phyloP scores from a whole-genome alignment of 441 rosid genomes.

The Populus hybrid region DNA sequence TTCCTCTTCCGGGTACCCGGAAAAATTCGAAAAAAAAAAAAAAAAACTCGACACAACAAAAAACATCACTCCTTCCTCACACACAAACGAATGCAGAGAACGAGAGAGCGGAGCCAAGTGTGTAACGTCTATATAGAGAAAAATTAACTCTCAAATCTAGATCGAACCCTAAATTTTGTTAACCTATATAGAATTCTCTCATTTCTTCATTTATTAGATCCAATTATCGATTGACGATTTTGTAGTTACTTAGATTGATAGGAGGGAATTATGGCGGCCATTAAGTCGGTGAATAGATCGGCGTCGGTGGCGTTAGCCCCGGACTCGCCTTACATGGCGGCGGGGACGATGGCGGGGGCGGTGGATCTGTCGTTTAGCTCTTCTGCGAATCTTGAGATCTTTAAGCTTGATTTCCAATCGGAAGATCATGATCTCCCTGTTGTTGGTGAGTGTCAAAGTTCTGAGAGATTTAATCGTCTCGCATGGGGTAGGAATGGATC shows the following conservation, averaged over 20 bases:
- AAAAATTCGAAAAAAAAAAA: too few species aligned
- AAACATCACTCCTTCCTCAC: not conserved
- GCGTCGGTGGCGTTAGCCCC: constrained; percentile 92
- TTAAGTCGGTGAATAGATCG: constrained; percentile 85
- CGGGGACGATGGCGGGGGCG: constrained; percentile 99
- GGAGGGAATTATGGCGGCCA: constrained; percentile 57
- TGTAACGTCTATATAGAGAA: not conserved
- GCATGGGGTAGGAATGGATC: constrained; percentile 93
- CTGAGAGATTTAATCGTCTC: constrained; percentile 92
- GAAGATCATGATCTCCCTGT: constrained; percentile 77
- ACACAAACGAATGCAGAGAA: not conserved
- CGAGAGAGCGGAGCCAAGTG: not conserved
- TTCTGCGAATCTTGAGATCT: constrained; percentile 91
- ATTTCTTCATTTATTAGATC: not conserved
- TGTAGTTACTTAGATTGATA: not conserved
- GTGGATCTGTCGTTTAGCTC: constrained; percentile 95
- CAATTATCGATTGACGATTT: not conserved
- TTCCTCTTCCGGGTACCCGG: not conserved
- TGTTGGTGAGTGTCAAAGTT: constrained; percentile 73
- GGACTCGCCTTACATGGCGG: constrained; percentile 93
- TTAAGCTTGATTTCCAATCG: constrained; percentile 88
- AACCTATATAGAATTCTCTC: not conserved
- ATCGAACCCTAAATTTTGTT: not conserved
- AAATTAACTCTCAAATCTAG: not conserved
- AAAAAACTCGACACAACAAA: too few species aligned